Percentiles rank a stretch among this genome's conserved stretches.
These are phyloP conservation scores for Asterionellopsis glacialis DNA, from an alignment of 108 stramenopile genomes.

Conservation along the genomic window DNA sequence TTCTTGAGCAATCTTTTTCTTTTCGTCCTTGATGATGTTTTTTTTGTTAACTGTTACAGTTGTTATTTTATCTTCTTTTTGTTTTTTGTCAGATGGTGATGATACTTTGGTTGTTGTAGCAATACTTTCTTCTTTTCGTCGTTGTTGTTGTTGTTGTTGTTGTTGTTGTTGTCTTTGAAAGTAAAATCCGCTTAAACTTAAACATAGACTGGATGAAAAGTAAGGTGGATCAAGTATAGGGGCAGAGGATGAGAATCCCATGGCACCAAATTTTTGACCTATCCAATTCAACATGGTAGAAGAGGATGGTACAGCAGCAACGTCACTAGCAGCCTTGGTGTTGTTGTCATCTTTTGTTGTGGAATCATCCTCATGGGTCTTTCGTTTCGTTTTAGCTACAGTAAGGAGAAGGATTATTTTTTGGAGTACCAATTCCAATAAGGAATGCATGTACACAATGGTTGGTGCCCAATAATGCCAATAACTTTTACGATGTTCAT, in stretches of 20 bases:
- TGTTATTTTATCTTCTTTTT: no score
- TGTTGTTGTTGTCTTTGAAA: constrained; percentile 9
- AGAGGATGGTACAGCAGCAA: neutral
- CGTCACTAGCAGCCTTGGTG: no score
- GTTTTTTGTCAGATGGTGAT: no score
- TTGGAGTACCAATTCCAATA: constrained; percentile 10
- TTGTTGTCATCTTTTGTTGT: no score
- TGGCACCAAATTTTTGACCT: constrained; percentile 36
- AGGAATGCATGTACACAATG: constrained; percentile 26
- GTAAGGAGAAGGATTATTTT: no score
- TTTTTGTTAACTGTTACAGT: no score
- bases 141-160: neutral
- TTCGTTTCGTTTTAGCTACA: no score
- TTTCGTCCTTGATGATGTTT: no score
- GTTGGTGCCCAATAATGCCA: constrained; percentile 64
- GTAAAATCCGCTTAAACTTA: constrained; percentile 67
- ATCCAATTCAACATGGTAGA: constrained; percentile 18
- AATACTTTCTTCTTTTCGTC: neutral
- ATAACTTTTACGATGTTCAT: constrained; percentile 52
- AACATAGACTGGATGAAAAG: constrained; percentile 40
- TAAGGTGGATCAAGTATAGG: constrained; percentile 56
- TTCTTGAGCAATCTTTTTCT: no score
- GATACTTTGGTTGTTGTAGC: no score
- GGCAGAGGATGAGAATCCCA: constrained; percentile 43
- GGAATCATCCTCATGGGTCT: neutral